Base-by-base conservation (phyloP, 1,284 basidiomycete species). In the Calocybe gambosa region DNA sequence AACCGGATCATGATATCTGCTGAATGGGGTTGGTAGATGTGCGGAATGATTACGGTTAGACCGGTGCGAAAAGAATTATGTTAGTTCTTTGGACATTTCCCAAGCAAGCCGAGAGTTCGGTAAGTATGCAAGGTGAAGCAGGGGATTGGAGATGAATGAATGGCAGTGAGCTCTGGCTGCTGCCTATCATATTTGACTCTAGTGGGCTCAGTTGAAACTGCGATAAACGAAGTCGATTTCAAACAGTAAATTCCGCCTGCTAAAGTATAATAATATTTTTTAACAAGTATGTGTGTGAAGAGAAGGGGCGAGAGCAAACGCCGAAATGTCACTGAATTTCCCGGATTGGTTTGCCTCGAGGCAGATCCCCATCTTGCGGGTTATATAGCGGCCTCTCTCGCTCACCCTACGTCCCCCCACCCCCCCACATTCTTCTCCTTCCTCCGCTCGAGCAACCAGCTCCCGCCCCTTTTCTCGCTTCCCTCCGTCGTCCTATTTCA, bases 401-500 rank as follows among this genome's bases (percentile, higher is more conserved):
- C 21, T 53, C 50, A 53, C 51, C 42, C 53, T 57, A 60, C 54
- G 57, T 62, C 46, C 47, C 50, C 52, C 46, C 56, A 51, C 53
- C 51, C 50, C 52, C 58, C 59, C 51, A 51, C 7, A 23, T 52
- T 58, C 52, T 48, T 56, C 54, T 59, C 58, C 58, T 58, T 58
- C 61, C 57, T 34, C 31, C 31, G 13, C 31, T 34, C 31, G n/a
- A 34, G 8, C 29, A 6, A 3, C 29, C 13, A 3, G 29, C 13
- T 31, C 29, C 31, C 31, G 31, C 31, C 31, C 46, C 55, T 58
- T 51, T 42, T 55, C 53, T 50, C 57, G 42, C 53, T 50, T 50
- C 55, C 50, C 54, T 50, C 53, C 58, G 51, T 47, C 57, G 56
- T 51, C 55, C 55, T 55, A 49, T 58, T 62, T 66, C 60, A 62